These are phyloP conservation scores for Dentiscutata heterogama DNA, from an alignment of 371 early-diverging fungal species.

Conservation along the genomic window DNA sequence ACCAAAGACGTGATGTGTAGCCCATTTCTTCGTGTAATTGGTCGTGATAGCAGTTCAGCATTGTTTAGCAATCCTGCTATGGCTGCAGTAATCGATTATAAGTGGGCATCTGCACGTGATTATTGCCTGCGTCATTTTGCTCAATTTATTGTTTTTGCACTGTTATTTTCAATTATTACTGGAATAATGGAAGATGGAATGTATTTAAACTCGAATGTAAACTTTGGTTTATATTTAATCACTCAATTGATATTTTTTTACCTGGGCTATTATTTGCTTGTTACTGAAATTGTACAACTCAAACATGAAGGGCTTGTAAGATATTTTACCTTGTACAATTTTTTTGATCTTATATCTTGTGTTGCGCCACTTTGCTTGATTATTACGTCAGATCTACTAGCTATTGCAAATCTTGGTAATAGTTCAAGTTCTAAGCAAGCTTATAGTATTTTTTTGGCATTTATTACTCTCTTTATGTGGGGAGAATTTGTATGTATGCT, in stretches of 20 bases:
- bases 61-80: slow-evolving; percentile 22
- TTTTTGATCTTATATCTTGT: neutral
- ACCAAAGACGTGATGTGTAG: neutral
- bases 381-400: neutral
- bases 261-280: slow-evolving; percentile 17
- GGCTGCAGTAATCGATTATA: slow-evolving; percentile 33
- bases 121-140: neutral
- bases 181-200: neutral
- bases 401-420: neutral
- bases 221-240: no score
- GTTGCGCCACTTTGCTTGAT: neutral
- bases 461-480: slow-evolving; percentile 9
- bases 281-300: neutral
- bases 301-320: neutral
- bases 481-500: neutral
- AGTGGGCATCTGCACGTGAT: slow-evolving; percentile 17
- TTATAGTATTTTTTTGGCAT: neutral
- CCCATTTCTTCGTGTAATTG: slow-evolving; percentile 2
- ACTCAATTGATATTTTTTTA: neutral
- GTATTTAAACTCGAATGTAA: neutral
- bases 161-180: slow-evolving; percentile 9
- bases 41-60: neutral
- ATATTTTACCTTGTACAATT: slow-evolving; percentile 14
- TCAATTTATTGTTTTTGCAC: neutral
- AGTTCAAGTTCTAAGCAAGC: neutral